Conservation (phyloP, 2,329 filamentous ascomycete genomes). For the Rhinocladiella mackenziei region DNA sequence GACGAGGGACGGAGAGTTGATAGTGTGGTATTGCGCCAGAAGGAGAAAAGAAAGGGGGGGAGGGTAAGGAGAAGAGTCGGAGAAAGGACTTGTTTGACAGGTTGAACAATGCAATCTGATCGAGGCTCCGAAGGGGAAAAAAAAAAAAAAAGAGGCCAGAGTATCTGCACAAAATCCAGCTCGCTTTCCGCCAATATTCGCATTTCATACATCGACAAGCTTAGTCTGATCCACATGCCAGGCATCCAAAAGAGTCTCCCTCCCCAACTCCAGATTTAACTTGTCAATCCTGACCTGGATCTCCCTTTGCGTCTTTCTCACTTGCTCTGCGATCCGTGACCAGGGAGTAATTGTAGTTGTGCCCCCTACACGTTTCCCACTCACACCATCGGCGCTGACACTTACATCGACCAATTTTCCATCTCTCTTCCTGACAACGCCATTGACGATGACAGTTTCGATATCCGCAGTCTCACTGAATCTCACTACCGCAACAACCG, state of each 20-base stretch:
- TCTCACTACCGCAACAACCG: constrained; percentile 43
- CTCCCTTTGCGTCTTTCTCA: constrained; percentile 22
- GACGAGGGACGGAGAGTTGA: too few species aligned
- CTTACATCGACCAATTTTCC: not conserved
- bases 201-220: constrained; percentile 12
- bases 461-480: constrained; percentile 43
- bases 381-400: too few species aligned
- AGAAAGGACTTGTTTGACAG: too few species aligned
- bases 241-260: constrained; percentile 8
- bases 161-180: too few species aligned
- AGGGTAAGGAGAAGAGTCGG: too few species aligned
- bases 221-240: constrained; percentile 17
- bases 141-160: too few species aligned
- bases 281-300: constrained; percentile 18
- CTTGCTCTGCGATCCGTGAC: constrained; percentile 10
- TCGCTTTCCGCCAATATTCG: too few species aligned
- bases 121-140: too few species aligned
- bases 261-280: constrained; percentile 11
- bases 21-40: too few species aligned
- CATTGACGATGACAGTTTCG: constrained; percentile 45
- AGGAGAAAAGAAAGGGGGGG: too few species aligned
- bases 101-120: too few species aligned
- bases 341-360: constrained; percentile 12
- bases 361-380: too few species aligned
- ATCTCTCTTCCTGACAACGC: constrained; percentile 17